Evolutionary conservation across 2,329 filamentous ascomycete species (phyloP).

Genomic region (Dactylellina parvicollis): DNA sequence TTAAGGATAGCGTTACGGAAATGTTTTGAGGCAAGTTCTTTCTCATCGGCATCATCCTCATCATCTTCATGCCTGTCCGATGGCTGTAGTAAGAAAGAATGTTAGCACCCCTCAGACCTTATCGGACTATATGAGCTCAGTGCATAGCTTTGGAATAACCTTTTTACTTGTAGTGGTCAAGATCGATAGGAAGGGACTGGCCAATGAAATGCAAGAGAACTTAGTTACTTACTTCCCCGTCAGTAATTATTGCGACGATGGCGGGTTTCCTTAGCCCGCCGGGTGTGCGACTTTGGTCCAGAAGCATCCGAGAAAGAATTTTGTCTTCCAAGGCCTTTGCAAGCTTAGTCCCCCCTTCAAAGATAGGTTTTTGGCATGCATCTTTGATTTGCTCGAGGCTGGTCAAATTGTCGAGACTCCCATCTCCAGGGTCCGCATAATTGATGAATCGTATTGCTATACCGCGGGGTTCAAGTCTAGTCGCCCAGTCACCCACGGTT

Average conservation of each 20-base stretch:
- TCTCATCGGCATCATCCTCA: too few species aligned
- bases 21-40: too few species aligned
- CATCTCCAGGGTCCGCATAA: background rate
- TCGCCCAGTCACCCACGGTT: background rate
- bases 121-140: too few species aligned
- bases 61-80: too few species aligned
- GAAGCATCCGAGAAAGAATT: background rate
- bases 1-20: too few species aligned
- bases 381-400: background rate
- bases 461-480: background rate
- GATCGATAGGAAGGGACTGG: too few species aligned
- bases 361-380: background rate
- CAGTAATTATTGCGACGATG: constrained; percentile 1
- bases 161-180: too few species aligned
- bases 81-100: background rate
- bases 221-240: constrained; percentile 5
- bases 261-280: background rate
- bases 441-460: constrained; percentile 2
- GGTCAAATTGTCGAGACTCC: background rate
- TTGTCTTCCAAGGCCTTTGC: background rate
- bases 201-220: too few species aligned
- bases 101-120: too few species aligned
- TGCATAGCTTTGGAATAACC: too few species aligned
- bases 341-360: background rate
- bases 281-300: background rate